phyloP scores from a whole-genome alignment of 2,329 filamentous ascomycete genomes.

The Delphinella strobiligena region DNA sequence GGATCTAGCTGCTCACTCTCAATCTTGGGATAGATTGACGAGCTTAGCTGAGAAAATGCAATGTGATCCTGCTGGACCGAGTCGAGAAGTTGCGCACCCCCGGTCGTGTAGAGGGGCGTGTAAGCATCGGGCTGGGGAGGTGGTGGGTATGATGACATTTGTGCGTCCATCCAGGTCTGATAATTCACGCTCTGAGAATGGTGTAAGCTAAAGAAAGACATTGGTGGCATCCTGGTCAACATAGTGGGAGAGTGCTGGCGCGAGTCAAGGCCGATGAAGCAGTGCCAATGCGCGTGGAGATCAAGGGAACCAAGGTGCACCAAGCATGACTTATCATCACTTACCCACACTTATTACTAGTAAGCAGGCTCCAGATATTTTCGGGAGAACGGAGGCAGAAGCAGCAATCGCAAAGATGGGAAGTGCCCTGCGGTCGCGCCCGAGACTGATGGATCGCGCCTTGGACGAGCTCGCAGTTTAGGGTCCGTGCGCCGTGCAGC shows the following conservation, averaged over 20 bases:
- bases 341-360: background rate
- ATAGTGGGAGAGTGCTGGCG: background rate
- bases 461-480: no score
- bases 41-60: slow-evolving; percentile 20
- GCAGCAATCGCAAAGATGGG: no score
- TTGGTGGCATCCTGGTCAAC: background rate
- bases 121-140: slow-evolving; percentile 23
- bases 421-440: no score
- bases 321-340: background rate
- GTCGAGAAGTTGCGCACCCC: slow-evolving; percentile 20
- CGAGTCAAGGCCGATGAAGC: background rate
- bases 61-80: slow-evolving; percentile 21
- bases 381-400: background rate
- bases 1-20: slow-evolving; percentile 14
- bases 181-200: no score
- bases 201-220: background rate
- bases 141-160: slow-evolving; percentile 23
- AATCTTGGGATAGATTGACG: slow-evolving; percentile 22
- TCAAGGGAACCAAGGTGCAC: background rate
- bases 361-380: background rate
- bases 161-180: slow-evolving; percentile 8
- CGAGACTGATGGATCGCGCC: no score
- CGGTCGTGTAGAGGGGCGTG: slow-evolving; percentile 20
- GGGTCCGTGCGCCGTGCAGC: no score
- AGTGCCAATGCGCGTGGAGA: background rate